Conservation (phyloP, 164 flowering plant genomes). For the Malania oleifera region DNA sequence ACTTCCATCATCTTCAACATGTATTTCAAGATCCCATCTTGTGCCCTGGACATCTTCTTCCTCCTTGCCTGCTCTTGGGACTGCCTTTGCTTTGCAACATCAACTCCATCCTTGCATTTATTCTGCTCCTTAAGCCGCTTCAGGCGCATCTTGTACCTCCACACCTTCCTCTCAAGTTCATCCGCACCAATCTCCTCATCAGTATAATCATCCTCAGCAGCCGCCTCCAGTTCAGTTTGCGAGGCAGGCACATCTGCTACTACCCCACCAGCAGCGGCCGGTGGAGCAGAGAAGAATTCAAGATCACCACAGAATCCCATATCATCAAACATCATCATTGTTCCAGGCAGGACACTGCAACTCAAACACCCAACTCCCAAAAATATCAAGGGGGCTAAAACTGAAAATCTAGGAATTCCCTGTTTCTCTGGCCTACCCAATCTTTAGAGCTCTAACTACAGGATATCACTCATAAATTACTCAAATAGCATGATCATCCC, state of each 20-base stretch:
- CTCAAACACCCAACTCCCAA: no score
- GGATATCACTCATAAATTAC: no score
- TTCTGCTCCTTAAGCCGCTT: background rate
- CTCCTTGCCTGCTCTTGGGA: background rate
- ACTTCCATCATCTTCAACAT: constrained; percentile 1
- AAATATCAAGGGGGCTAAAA: no score
- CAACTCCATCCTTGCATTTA: background rate
- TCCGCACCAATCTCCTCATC: background rate
- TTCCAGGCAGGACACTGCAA: no score
- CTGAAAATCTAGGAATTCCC: no score
- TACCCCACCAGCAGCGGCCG: no score
- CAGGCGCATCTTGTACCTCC: background rate
- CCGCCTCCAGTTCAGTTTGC: no score
- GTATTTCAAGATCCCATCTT: background rate
- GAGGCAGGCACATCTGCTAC: no score
- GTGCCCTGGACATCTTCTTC: constrained; percentile 1
- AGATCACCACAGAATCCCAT: no score
- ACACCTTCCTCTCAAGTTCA: background rate
- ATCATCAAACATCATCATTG: no score
- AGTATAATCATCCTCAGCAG: background rate
- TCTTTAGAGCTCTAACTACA: background rate
- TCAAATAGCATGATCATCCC: no score
- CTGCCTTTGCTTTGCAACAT: background rate
- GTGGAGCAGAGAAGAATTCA: background rate
- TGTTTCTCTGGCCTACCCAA: no score